A percentile compares a stretch with the other conserved stretches of the same genome.
Evolutionary conservation across 768 basidiomycete species (phyloP).

Genomic region (Russula dissimulans): DNA sequence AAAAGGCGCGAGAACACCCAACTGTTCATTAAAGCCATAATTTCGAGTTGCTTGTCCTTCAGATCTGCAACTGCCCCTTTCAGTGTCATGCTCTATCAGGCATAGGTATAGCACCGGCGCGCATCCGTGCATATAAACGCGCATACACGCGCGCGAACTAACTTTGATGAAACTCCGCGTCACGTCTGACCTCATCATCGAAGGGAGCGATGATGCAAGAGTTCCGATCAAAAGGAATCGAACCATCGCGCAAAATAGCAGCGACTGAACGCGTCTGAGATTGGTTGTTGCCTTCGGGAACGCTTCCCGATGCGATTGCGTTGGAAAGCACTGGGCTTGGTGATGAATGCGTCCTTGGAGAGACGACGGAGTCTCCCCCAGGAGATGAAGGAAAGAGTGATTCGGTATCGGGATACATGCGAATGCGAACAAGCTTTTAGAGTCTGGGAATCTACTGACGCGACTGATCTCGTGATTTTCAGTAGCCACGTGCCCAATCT

Average conservation of each 20-base stretch:
- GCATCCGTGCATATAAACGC: conserved; percentile 17
- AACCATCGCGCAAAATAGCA: conserved; percentile 8
- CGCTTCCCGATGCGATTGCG: neutral
- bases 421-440: neutral
- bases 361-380: neutral
- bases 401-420: conserved; percentile 5
- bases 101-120: neutral
- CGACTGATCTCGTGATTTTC: conserved; percentile 6
- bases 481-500: neutral
- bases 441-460: neutral
- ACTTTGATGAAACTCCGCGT: conserved; percentile 30
- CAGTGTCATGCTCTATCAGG: neutral
- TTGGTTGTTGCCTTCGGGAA: neutral
- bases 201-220: conserved; percentile 28
- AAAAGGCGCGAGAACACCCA: conserved; percentile 17
- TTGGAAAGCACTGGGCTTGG: neutral
- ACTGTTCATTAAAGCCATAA: conserved; percentile 13
- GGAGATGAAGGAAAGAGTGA: conserved; percentile 3
- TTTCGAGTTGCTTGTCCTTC: conserved; percentile 13
- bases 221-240: conserved; percentile 25
- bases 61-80: conserved; percentile 5
- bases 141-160: conserved; percentile 22
- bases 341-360: conserved; percentile 2
- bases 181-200: conserved; percentile 28
- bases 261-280: conserved; percentile 6